Evolutionary conservation across 2,329 filamentous ascomycete genomes (phyloP).

Genomic region (Penicillium sp.): DNA sequence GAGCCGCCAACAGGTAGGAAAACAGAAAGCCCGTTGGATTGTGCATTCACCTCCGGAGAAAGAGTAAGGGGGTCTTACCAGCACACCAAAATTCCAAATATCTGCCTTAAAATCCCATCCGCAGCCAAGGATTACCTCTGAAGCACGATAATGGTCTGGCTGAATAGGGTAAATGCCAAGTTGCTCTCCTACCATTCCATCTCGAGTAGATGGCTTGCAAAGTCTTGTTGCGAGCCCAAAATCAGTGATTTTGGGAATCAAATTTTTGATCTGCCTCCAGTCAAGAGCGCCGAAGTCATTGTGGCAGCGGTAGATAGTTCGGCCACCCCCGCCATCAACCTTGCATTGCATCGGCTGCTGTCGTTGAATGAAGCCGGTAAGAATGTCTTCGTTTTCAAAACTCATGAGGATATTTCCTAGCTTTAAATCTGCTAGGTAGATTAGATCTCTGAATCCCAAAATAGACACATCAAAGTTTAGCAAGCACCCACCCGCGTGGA

Average conservation of each 20-base stretch:
- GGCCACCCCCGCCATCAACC: conserved; percentile 19
- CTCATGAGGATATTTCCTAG: conserved; percentile 41
- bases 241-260: conserved; percentile 31
- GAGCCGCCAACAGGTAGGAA: not conserved
- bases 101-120: conserved; percentile 36
- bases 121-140: conserved; percentile 35
- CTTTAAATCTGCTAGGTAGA: conserved; percentile 36
- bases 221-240: conserved; percentile 28
- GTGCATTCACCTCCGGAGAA: not conserved
- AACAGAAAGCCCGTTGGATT: not conserved
- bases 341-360: conserved; percentile 26
- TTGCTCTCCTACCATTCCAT: conserved; percentile 19
- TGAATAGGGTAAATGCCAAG: conserved; percentile 44
- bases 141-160: conserved; percentile 35
- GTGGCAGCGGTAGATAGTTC: conserved; percentile 29
- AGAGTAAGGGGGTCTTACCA: conserved; percentile 19
- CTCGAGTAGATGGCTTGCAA: conserved; percentile 5
- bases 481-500: conserved; percentile 38
- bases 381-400: conserved; percentile 24
- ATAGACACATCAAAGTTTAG: not conserved
- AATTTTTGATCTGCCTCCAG: conserved; percentile 12
- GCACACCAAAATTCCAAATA: conserved; percentile 39
- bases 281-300: conserved; percentile 30
- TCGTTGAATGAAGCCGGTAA: conserved; percentile 19
- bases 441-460: not conserved